Base-by-base conservation (phyloP, 805 yeast genomes). In the Lipomyces anomalus region DNA sequence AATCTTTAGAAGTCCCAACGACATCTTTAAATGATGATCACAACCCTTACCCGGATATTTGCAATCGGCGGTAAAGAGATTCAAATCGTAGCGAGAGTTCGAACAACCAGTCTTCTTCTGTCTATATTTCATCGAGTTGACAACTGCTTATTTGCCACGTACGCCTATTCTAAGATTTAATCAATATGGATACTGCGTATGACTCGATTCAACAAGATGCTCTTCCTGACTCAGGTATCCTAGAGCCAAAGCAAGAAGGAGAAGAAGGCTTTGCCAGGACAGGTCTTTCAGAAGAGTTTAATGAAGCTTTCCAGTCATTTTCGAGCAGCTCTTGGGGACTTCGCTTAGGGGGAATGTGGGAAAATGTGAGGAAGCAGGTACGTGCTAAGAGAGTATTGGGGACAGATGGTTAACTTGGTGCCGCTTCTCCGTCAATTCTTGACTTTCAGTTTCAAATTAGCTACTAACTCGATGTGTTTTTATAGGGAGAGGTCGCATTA, bases 291-390 rank as follows among this genome's bases (percentile, higher is more conserved):
- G 55, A 50, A 28, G 55, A 52, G 33, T 29, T 52, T 17, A 46
- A 43, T 23, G 53, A 52, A 21, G 55, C 53, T 13, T 40, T 52
- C 22, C 47, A 52, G 40, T 26, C 52, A n/a, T 26, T 52, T 9
- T 37, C 47, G 11, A 38, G 42, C 23, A 40, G 54, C 4, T 44
- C 37, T 4, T 55, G 58, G 58, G 58, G 57, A 22, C 36, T 49
- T 32, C 35, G 24, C 37, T 47, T 55, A 18, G 57, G 58, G 13
- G 59, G 62, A 11, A 22, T 61, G 39, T 62, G 66, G 66, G 42
- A 51, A 21, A 46, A 56, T 4, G 62, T 62, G 11, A 50, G 44
- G 52, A 54, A 58, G 49, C 63, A 58, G 53, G 54, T 50, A 38
- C 16, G 52, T 22, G 23, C n/a, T 17, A 11, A 13, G 4, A 9